These are phyloP conservation scores for Aegilops umbellulata DNA, from an alignment of 176 grass and related monocot species.

Conservation along the genomic window DNA sequence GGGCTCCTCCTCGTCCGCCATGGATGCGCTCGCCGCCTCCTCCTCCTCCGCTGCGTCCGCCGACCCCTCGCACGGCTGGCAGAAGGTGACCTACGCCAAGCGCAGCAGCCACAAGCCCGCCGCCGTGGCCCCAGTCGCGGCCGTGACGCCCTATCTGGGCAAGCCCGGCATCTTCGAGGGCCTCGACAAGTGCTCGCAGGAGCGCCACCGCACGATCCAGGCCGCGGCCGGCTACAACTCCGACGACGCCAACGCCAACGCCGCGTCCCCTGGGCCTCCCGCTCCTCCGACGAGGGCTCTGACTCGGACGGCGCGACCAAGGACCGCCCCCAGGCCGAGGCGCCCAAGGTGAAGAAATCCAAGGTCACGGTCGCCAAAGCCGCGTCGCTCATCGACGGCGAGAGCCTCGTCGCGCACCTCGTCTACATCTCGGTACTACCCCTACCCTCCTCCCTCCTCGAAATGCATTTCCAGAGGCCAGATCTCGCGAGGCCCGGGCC, in stretches of 20 bases:
- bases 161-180: conserved; percentile 58
- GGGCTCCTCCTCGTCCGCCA: conserved; percentile 39
- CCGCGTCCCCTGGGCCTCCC: background rate
- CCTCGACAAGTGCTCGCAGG: conserved; percentile 72
- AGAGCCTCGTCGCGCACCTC: conserved; percentile 60
- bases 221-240: conserved; percentile 44
- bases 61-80: conserved; percentile 72
- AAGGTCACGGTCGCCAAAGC: conserved; percentile 82
- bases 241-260: conserved; percentile 19
- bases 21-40: conserved; percentile 10
- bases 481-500: too few species aligned
- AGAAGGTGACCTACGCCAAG: conserved; percentile 87
- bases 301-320: conserved; percentile 37
- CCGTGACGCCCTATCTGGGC: conserved; percentile 42
- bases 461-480: too few species aligned
- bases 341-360: conserved; percentile 78
- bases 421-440: conserved; percentile 67
- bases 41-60: background rate
- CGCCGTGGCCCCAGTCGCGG: background rate
- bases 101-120: conserved; percentile 72
- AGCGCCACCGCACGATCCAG: conserved; percentile 76
- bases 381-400: conserved; percentile 53
- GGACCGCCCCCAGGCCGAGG: conserved; percentile 39
- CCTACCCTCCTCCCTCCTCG: too few species aligned
- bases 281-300: conserved; percentile 59